A percentile compares a stretch with the other conserved stretches of the same genome.
Conservation (phyloP, 352 stramenopile species). For the Phytophthora melonis region DNA sequence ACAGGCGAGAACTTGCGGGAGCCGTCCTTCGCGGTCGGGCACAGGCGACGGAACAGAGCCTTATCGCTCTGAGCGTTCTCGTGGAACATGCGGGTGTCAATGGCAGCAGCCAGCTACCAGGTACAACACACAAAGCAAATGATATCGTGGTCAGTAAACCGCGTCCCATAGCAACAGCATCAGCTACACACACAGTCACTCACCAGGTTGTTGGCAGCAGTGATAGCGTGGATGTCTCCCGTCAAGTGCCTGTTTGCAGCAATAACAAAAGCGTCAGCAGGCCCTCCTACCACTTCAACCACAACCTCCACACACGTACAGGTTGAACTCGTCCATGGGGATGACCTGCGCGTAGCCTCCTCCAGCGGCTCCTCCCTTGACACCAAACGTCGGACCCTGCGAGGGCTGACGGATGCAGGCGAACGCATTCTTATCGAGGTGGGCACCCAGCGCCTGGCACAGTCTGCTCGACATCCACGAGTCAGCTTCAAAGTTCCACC, state of each 20-base stretch:
- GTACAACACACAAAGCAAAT: constrained; percentile 28
- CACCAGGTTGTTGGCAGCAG: constrained; percentile 97
- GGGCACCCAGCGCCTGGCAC: constrained; percentile 94
- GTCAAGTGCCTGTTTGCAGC: constrained; percentile 93
- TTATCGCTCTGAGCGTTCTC: constrained; percentile 90
- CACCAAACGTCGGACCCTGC: constrained; percentile 98
- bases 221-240: constrained; percentile 99
- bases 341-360: constrained; percentile 96
- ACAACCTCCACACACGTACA: constrained; percentile 83
- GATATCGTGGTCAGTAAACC: neutral
- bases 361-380: constrained; percentile 93
- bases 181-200: constrained; percentile 1
- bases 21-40: constrained; percentile 84
- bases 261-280: constrained; percentile 18
- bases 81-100: constrained; percentile 99
- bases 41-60: constrained; percentile 88
- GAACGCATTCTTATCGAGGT: constrained; percentile 95
- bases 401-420: constrained; percentile 98
- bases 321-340: constrained; percentile 98
- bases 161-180: neutral
- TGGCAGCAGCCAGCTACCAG: constrained; percentile 96
- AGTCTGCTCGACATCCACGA: constrained; percentile 63
- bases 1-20: constrained; percentile 88
- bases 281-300: neutral
- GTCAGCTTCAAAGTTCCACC: neutral